phyloP scores from a whole-genome alignment of 768 basidiomycete genomes.

The Sporobolomyces pararoseus region DNA sequence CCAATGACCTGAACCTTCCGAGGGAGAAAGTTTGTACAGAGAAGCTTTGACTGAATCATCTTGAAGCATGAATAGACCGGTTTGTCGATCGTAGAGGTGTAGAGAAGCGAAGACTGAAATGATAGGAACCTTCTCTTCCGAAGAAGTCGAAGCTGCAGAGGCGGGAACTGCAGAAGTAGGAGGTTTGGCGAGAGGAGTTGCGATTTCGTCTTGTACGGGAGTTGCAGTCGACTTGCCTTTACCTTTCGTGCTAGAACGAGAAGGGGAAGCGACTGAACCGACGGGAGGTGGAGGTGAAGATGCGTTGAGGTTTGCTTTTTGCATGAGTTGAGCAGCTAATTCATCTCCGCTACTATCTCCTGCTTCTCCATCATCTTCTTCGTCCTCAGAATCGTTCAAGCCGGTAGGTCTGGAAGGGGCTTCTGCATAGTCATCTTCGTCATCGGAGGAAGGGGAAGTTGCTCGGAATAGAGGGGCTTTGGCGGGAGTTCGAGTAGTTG shows the following conservation, averaged over 20 bases:
- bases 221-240: conserved; percentile 19
- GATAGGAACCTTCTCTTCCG: conserved; percentile 30
- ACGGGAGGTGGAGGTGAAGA: neutral
- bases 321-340: conserved; percentile 41
- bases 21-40: conserved; percentile 43
- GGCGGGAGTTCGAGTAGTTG: conserved; percentile 3
- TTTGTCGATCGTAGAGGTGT: conserved; percentile 52
- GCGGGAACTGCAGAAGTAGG: conserved; percentile 22
- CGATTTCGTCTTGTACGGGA: conserved; percentile 9
- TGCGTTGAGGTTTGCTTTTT: conserved; percentile 28
- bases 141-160: conserved; percentile 31
- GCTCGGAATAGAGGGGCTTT: conserved; percentile 43
- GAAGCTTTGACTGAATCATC: conserved; percentile 49
- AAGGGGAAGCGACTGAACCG: neutral
- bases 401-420: neutral
- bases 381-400: conserved; percentile 12
- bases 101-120: conserved; percentile 47
- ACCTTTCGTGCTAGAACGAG: conserved; percentile 1
- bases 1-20: neutral
- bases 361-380: conserved; percentile 14
- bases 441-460: conserved; percentile 17
- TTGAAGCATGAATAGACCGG: conserved; percentile 52
- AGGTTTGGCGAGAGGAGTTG: conserved; percentile 22
- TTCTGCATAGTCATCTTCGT: neutral
- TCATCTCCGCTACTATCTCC: conserved; percentile 28